These are phyloP conservation scores for Colletotrichum endophyticum DNA, from an alignment of 2,329 filamentous ascomycete genomes.

Conservation along the genomic window DNA sequence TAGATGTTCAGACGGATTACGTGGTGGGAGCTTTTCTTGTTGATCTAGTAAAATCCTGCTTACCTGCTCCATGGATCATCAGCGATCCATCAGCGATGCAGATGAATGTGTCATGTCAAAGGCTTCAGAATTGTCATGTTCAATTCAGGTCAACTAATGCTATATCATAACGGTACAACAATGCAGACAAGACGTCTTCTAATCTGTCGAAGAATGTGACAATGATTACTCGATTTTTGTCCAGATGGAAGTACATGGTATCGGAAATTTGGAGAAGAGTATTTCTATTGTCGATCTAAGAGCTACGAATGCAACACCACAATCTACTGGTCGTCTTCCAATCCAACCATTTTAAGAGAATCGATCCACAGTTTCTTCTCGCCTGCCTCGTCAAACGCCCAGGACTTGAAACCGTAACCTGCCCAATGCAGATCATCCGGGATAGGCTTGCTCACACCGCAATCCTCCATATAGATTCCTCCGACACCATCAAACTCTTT, in stretches of 20 bases:
- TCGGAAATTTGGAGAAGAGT: not conserved
- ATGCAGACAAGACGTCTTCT: not conserved
- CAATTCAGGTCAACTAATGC: not conserved
- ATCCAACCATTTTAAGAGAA: not conserved
- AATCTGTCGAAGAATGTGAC: rapidly evolving
- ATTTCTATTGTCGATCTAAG: not conserved
- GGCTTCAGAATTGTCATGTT: not conserved
- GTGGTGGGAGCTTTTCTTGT: not conserved
- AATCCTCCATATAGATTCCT: not conserved
- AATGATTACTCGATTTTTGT: not conserved
- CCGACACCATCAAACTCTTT: not conserved
- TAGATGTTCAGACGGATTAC: not conserved
- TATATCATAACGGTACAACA: not conserved
- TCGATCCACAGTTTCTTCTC: not conserved
- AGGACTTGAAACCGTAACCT: not conserved
- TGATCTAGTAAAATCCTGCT: too few species aligned
- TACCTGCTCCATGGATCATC: too few species aligned
- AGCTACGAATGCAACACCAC: rapidly evolving
- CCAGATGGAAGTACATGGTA: rapidly evolving
- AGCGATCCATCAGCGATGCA: too few species aligned
- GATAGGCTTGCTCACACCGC: not conserved
- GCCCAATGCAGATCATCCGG: not conserved
- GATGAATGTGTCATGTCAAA: too few species aligned
- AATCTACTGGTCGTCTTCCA: not conserved
- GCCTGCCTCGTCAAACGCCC: not conserved